Evolutionary conservation across 108 stramenopile species (phyloP).

Genomic region (Cyclotella cryptica): DNA sequence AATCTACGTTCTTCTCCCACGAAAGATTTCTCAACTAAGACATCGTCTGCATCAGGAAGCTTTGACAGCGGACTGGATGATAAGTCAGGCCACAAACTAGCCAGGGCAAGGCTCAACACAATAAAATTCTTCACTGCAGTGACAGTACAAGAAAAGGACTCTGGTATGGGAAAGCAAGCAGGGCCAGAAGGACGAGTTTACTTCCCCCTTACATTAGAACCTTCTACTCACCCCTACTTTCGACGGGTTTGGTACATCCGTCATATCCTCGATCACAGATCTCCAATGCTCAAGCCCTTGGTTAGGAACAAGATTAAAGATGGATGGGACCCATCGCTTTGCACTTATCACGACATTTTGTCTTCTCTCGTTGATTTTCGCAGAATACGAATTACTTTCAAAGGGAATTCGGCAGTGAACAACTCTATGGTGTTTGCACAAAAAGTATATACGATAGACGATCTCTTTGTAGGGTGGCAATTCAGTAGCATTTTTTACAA

Average conservation of each 20-base stretch:
- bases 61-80: background rate
- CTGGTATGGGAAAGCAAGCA: slow-evolving; percentile 9
- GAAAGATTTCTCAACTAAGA: background rate
- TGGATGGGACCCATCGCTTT: slow-evolving; percentile 30
- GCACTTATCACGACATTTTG: slow-evolving; percentile 23
- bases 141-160: slow-evolving; percentile 9
- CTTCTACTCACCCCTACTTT: slow-evolving; percentile 23
- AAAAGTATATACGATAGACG: slow-evolving; percentile 35
- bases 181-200: slow-evolving; percentile 25
- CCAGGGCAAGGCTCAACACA: background rate
- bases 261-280: slow-evolving; percentile 19
- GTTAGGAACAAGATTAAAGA: slow-evolving; percentile 24
- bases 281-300: slow-evolving; percentile 16
- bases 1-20: background rate
- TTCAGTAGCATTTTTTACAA: slow-evolving; percentile 36
- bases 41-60: background rate
- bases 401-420: slow-evolving; percentile 28
- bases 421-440: slow-evolving; percentile 23
- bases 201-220: slow-evolving; percentile 33
- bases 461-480: slow-evolving; percentile 41
- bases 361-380: slow-evolving; percentile 32
- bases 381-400: slow-evolving; percentile 26
- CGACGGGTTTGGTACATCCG: slow-evolving; percentile 25
- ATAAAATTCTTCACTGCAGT: background rate
- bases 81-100: background rate